Base-by-base conservation (phyloP, 495 filamentous ascomycete genomes). In the Talaromyces wortmannii region DNA sequence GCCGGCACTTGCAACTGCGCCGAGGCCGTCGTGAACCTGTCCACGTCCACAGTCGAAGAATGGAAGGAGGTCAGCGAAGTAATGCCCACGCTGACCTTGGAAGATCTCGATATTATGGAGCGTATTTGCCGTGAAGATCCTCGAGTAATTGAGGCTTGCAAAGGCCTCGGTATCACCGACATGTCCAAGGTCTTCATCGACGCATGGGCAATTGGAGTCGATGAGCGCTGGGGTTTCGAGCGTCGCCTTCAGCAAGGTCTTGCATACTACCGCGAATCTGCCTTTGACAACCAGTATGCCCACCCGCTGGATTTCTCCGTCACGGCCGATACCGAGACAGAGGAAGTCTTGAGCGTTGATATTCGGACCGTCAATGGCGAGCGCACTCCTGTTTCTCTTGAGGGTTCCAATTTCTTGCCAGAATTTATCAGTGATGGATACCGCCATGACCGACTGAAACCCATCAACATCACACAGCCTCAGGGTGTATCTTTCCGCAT, bases 331-430 rank as follows among this genome's bases (percentile, higher is more conserved):
- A 95, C 90, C 59, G 90, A 95, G 80, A 92, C 86, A 56, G 90
- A 95, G 71, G 90, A 95, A 75, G 87, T 95, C 53, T 86, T 95
- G 64, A 90, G 89, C 63, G 90, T 95, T 78, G 89, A 94, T 74
- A 85, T 91, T 56, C 88, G 90, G 69, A 84, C 88, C 63, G 94
- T 95, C 70, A 86, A 87, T 10, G 75, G 71, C 2, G 83, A 88
- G 61, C 76, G 78, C 50, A 84, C 76, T 2, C 70, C 82, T 32
- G 77, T 78, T 31, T 74, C 74, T 6, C 68, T 80, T 8, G 56
- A 71, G 45, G 78, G 81, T 45, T 86, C 79, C 67, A 74, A 81
- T 59, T 72, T 80, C 31, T 69, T 75, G 4, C 74, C 79, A n/a
- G 57, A 71, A 30, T 71, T 68, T 52, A 67, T 71, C 42, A 59